Base-by-base conservation (phyloP, 345 rosid genomes). In the Brassica carinata region DNA sequence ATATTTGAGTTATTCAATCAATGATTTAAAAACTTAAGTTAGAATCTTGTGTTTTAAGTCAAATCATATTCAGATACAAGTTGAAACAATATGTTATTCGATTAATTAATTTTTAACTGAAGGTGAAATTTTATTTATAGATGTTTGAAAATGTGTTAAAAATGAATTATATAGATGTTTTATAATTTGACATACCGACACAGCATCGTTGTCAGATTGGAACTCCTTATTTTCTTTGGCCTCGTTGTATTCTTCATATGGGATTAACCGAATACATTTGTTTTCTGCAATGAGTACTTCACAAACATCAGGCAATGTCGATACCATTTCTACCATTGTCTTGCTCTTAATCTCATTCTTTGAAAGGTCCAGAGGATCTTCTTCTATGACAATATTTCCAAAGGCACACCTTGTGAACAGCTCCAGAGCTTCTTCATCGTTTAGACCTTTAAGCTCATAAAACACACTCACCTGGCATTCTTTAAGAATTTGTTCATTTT, bases 361-460 rank as follows among this genome's bases (percentile, higher is more conserved):
- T 30, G 65, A 18, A 17, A 3, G 4, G 4, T 51, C 53, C 7
- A 43, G 1, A 13, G 33, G 53, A 18, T 75, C 14, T 1, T 75
- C 1, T 1, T 75, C 40, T 67, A 0, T 67, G 0, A 55, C 61
- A 9, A 10, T 36, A 1, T 59, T n/a, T 0, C 74, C 80, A 68
- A 58, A 68, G 30, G 45, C 31, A 68, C 67, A 57, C 30, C 74
- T 57, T 7, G 59, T 57, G 15, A 68, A 38, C 13, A 76, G 65
- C 59, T 68, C 26, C 19, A 58, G 2, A 38, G 67, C 73, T 14
- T 76, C 45, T 57, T 58, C 40, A 2, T 68, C 18, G 3, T 58
- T 26, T 27, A 76, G 45, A 36, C 79, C 74, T 15, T 76, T 5
- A 2, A 76, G 58, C 68, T 77, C 74, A 59, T 68, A 58, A 15